Base-by-base conservation (phyloP, 768 basidiomycete genomes). In the Rubroboletus satanas region DNA sequence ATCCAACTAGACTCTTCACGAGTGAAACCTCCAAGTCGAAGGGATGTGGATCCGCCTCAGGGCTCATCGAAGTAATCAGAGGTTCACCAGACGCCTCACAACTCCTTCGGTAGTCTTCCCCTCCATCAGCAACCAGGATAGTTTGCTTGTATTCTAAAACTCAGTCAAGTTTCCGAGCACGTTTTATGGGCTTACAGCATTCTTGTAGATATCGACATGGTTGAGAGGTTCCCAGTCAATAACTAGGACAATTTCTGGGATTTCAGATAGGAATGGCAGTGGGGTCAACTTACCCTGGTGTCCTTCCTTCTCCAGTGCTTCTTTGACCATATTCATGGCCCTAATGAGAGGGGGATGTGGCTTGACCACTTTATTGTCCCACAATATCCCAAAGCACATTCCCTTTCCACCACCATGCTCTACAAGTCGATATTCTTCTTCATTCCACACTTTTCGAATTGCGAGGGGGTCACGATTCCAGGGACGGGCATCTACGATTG, bases 311-410 rank as follows among this genome's bases (percentile, higher is more conserved):
- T 79, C 55, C 15, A 93, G 66, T 0, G 86, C 87, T 4, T 73
- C 66, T 69, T 83, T 85, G 4, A 79, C 75, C 46, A 78, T 72
- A 59, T 83, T 74, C 57, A 93, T 66, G 0, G 82, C 88, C 38
- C 90, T 73, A 8, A 64, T 61, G 26, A 90, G 71, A 0, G 90
- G 90, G 5, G 88, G 87, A 58, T 84, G 79, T 0, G 89, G 88
- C 14, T 70, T 69, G 18, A 82, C 68, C 8, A 77, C 51, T 7
- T 80, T 82, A 62, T 90, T 83, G 59, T 90, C 78, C 83, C 83
- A 85, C 68, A 89, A 70, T 52, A 91, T 77, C 1, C 71, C 83
- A 65, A 84, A 82, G 59, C 85, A 82, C 33, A 83, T 61, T 29
- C 63, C 54, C 57, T 76, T 73, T 12, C 81, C 82, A 7, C 71